These are phyloP conservation scores for Ciborinia camelliae DNA, from an alignment of 2,329 filamentous ascomycete genomes.

Conservation along the genomic window DNA sequence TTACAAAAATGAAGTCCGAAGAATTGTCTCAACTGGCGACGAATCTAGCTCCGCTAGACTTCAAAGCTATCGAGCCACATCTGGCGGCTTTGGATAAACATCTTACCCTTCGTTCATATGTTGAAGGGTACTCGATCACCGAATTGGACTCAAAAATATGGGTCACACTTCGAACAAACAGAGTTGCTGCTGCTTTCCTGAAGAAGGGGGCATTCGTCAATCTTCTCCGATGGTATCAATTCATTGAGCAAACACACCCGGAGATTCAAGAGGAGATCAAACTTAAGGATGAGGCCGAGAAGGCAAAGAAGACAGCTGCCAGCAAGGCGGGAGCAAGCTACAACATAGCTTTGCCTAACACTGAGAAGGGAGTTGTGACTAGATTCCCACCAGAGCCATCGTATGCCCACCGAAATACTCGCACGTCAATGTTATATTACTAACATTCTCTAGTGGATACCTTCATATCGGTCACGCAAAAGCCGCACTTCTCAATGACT, in stretches of 20 bases:
- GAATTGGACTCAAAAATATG: constrained; percentile 79
- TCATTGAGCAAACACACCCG: constrained; percentile 76
- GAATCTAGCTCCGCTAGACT: constrained; percentile 60
- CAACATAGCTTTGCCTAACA: constrained; percentile 80
- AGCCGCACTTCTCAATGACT: constrained; percentile 89
- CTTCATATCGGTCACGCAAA: constrained; percentile 96
- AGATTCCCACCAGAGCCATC: constrained; percentile 94
- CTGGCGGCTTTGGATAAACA: constrained; percentile 80
- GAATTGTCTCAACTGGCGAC: constrained; percentile 52
- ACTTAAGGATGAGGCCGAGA: constrained; percentile 62
- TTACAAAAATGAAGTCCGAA: constrained; percentile 50
- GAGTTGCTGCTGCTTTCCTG: constrained; percentile 76
- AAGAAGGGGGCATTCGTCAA: constrained; percentile 75
- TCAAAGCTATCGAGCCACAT: constrained; percentile 75
- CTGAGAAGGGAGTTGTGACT: constrained; percentile 84
- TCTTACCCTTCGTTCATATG: constrained; percentile 79
- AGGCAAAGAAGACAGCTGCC: constrained; percentile 64
- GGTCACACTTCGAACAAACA: constrained; percentile 78
- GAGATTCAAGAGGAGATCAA: constrained; percentile 72
- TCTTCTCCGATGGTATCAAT: constrained; percentile 81
- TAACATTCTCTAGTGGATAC: constrained; percentile 55
- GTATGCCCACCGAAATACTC: constrained; percentile 44
- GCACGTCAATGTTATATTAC: not conserved
- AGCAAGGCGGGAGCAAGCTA: constrained; percentile 82
- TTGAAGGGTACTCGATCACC: constrained; percentile 75